Evolutionary conservation across 441 rosid species (phyloP).

Genomic region (Populus tomentosa): DNA sequence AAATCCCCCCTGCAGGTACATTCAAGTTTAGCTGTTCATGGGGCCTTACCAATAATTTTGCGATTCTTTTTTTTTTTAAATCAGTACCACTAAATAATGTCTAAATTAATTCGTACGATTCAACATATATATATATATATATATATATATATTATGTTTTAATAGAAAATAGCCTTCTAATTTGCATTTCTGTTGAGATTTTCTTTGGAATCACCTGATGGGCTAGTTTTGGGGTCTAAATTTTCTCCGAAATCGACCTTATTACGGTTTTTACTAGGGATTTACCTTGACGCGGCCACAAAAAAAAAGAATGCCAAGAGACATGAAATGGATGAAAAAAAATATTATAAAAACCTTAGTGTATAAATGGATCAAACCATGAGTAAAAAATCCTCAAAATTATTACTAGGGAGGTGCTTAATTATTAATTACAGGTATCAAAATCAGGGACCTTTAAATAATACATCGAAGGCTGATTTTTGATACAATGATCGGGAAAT

Average conservation of each 20-base stretch:
- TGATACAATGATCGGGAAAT: constrained; percentile 20
- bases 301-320: too few species aligned
- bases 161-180: too few species aligned
- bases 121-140: too few species aligned
- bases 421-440: not conserved
- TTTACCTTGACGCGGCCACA: not conserved
- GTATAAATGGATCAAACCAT: not conserved
- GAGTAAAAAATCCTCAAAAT: not conserved
- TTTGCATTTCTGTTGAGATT: too few species aligned
- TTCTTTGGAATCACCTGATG: too few species aligned
- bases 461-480: not conserved
- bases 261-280: not conserved
- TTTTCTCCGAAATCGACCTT: not conserved
- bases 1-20: constrained; percentile 26
- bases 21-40: constrained; percentile 33
- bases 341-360: not conserved
- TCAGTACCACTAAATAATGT: not conserved
- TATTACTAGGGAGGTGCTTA: not conserved
- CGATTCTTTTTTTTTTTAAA: constrained; percentile 2
- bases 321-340: not conserved
- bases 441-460: not conserved
- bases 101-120: not conserved
- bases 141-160: too few species aligned
- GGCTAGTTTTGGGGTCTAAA: too few species aligned
- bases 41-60: constrained; percentile 36